phyloP scores from a whole-genome alignment of 305 asterid genomes.

The Withania somnifera region DNA sequence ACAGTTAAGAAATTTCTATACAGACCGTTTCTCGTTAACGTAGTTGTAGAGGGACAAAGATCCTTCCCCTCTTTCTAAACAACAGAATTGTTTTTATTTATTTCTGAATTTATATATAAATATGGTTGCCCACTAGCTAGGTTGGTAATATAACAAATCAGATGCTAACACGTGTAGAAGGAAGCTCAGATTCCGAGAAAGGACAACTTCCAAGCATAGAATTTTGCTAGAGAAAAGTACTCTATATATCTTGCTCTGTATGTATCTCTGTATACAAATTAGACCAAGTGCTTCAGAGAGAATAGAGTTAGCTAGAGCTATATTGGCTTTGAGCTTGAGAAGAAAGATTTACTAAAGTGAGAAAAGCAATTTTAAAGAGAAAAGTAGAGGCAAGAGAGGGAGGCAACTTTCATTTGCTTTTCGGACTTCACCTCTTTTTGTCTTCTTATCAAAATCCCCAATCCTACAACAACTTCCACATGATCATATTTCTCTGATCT shows the following conservation, averaged over 20 bases:
- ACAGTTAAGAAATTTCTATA: slow-evolving; percentile 29
- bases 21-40: slow-evolving; percentile 4
- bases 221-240: slow-evolving; percentile 1
- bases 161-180: slow-evolving; percentile 49
- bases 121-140: neutral
- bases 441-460: slow-evolving; percentile 33
- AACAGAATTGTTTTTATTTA: neutral
- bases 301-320: slow-evolving; percentile 4
- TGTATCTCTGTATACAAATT: neutral
- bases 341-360: slow-evolving; percentile 25
- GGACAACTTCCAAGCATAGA: slow-evolving; percentile 42
- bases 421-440: slow-evolving; percentile 34
- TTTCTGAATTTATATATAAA: neutral
- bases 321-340: slow-evolving; percentile 15
- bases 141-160: slow-evolving; percentile 31
- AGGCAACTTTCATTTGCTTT: slow-evolving; percentile 45
- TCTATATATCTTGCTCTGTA: neutral
- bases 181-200: slow-evolving; percentile 50
- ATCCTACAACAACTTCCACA: slow-evolving; percentile 6
- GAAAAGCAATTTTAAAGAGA: slow-evolving; percentile 29
- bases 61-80: neutral
- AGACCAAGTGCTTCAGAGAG: neutral
- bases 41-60: slow-evolving; percentile 6
- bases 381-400: slow-evolving; percentile 43
- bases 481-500: slow-evolving; percentile 20